Percentiles rank a stretch among this genome's conserved stretches.
Evolutionary conservation across 257 asterid genomes (phyloP).

Genomic region (Solanum clarkiae): DNA sequence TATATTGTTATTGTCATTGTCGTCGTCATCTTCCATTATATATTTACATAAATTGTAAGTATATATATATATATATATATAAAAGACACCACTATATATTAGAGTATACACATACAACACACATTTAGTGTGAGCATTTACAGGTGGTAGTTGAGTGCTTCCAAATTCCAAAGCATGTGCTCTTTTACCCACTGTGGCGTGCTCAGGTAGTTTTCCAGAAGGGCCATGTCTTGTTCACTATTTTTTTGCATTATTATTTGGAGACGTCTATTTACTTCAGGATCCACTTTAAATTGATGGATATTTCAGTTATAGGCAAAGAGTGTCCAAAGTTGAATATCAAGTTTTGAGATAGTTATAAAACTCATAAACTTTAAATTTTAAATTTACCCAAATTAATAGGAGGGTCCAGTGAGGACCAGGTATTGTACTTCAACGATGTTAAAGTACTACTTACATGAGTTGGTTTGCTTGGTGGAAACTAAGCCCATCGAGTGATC

Average conservation of each 20-base stretch:
- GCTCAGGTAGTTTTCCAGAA: not conserved
- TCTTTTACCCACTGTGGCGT: not conserved
- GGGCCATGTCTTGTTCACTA: not conserved
- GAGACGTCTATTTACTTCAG: not conserved
- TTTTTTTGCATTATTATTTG: not conserved
- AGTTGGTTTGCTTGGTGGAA: not conserved
- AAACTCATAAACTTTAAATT: not conserved
- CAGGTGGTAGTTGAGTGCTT: slow-evolving; percentile 2
- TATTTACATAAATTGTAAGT: not conserved
- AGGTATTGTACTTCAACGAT: not conserved
- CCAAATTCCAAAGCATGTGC: slow-evolving; percentile 2
- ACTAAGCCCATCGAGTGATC: not conserved
- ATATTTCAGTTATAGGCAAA: not conserved
- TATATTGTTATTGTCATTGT: no score
- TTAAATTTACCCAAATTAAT: not conserved
- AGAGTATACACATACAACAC: not conserved
- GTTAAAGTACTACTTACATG: not conserved
- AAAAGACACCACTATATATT: not conserved
- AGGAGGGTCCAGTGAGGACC: not conserved
- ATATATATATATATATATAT: not conserved
- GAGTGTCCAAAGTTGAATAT: no score
- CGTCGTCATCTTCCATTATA: not conserved
- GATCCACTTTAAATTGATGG: not conserved
- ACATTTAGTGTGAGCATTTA: not conserved
- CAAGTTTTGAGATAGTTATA: no score